Conservation (phyloP, 805 yeast genomes). For the Sugiyamaella lignohabitans region DNA sequence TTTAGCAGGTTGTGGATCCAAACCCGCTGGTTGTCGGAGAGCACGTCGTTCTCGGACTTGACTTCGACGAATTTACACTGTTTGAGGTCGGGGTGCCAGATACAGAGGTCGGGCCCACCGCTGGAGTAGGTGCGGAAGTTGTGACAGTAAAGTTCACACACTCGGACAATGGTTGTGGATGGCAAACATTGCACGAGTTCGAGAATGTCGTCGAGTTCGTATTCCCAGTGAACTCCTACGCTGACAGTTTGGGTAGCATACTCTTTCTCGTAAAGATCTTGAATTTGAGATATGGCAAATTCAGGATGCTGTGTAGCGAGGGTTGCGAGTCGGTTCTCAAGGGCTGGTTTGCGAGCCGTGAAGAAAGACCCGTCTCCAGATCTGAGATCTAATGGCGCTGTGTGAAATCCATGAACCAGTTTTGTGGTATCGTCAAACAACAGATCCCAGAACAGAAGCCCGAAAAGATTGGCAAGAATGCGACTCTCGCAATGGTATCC, state of each 20-base stretch:
- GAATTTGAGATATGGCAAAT: slow-evolving; percentile 1
- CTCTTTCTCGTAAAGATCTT: slow-evolving; percentile 15
- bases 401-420: slow-evolving; percentile 32
- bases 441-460: slow-evolving; percentile 29
- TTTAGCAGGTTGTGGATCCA: slow-evolving; percentile 32
- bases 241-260: slow-evolving; percentile 19
- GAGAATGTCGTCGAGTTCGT: slow-evolving; percentile 17
- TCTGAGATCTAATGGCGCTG: slow-evolving; percentile 28
- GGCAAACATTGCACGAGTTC: slow-evolving; percentile 22
- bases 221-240: slow-evolving; percentile 31
- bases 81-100: slow-evolving; percentile 24
- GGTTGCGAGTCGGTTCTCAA: slow-evolving; percentile 23
- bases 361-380: slow-evolving; percentile 20
- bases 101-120: slow-evolving; percentile 35
- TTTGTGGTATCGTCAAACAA: slow-evolving; percentile 25
- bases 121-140: slow-evolving; percentile 24
- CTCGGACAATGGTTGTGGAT: slow-evolving; percentile 14
- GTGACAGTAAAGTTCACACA: slow-evolving; percentile 21
- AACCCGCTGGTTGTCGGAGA: slow-evolving; percentile 33
- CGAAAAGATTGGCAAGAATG: slow-evolving; percentile 26
- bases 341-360: slow-evolving; percentile 16
- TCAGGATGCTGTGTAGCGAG: slow-evolving; percentile 11
- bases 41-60: slow-evolving; percentile 33
- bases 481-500: slow-evolving; percentile 35
- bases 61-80: slow-evolving; percentile 30